phyloP scores from a whole-genome alignment of 2,329 filamentous ascomycete genomes.

The Hansfordia pulvinata region DNA sequence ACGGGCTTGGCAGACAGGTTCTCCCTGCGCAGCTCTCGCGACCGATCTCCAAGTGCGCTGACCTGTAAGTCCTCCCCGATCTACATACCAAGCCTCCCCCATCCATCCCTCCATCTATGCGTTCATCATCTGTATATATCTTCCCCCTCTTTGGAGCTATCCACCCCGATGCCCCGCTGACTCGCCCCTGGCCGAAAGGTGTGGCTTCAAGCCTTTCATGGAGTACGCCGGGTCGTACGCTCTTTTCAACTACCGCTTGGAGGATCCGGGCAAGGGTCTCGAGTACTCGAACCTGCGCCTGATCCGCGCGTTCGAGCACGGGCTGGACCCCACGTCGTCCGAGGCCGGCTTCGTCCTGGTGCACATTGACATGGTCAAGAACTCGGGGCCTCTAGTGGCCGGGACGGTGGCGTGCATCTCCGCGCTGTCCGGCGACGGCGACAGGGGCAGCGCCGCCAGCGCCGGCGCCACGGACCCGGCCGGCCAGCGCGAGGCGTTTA shows the following conservation, averaged over 20 bases:
- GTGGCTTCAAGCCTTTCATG: constrained; percentile 85
- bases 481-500: constrained; percentile 40
- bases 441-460: no score
- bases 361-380: constrained; percentile 88
- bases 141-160: no score
- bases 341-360: constrained; percentile 95
- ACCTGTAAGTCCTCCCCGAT: constrained; percentile 60
- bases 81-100: no score
- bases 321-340: constrained; percentile 73
- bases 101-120: not conserved
- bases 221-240: constrained; percentile 63
- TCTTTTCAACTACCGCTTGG: constrained; percentile 52
- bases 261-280: constrained; percentile 40
- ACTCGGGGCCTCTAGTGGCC: constrained; percentile 65
- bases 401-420: constrained; percentile 55
- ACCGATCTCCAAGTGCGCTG: constrained; percentile 71
- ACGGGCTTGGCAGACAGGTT: constrained; percentile 62
- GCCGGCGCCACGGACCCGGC: constrained; percentile 11
- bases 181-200: no score
- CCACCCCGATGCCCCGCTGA: no score
- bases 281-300: constrained; percentile 61
- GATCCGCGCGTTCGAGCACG: constrained; percentile 82
- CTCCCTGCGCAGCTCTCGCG: constrained; percentile 64
- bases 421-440: constrained; percentile 18
- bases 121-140: not conserved